Evolutionary conservation across 148 eudicot genomes (phyloP), one percentile per base, ranked within the genome.

Genomic region (Dysphania ambrosioides): DNA sequence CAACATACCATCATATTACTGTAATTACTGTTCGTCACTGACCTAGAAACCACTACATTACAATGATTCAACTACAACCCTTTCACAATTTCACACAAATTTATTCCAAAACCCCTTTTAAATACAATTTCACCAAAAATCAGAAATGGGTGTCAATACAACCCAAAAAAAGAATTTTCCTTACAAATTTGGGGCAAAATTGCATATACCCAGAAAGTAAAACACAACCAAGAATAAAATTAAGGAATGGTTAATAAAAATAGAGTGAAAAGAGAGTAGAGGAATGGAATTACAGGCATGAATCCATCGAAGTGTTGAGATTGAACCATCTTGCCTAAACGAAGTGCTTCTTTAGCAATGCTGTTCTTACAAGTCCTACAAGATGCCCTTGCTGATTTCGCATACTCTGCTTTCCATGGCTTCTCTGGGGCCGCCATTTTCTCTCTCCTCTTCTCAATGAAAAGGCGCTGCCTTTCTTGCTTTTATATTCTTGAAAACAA

Each of bases 371-470:
- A 95, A 36, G 92, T 87, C n/a, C 87, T 84, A 79, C 99, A 95
- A 4, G 96, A 84, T 5, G 99, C 89, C 76, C 99, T 84, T 18
- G 83, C 89, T 34, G 99, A 95, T 80, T 95, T 95, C 1, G 99
- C 99, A 59, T 95, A 95, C 75, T 95, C 99, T 29, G 87, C 92
- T 72, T 86, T 95, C 99, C 99, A 95, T 81, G 93, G 91, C 94
- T 90, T 92, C 51, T 86, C 85, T 64, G 94, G 88, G 68, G 73
- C 88, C 72, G 94, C 97, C 98, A 91, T 84, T 31, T 57, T 70
- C 65, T 62, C 58, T 29, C 68, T 53, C 58, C 58, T 21, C 26
- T n/a, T 64, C 21, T 64, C 41, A 51, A 19, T 0, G 19, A 18
- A 69, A 69, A 47, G 58, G 59, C 21, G 35, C 15, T 26, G 10